These are phyloP conservation scores for Byssoonygena ceratinophila DNA, from an alignment of 2,329 filamentous ascomycete species.

Conservation along the genomic window DNA sequence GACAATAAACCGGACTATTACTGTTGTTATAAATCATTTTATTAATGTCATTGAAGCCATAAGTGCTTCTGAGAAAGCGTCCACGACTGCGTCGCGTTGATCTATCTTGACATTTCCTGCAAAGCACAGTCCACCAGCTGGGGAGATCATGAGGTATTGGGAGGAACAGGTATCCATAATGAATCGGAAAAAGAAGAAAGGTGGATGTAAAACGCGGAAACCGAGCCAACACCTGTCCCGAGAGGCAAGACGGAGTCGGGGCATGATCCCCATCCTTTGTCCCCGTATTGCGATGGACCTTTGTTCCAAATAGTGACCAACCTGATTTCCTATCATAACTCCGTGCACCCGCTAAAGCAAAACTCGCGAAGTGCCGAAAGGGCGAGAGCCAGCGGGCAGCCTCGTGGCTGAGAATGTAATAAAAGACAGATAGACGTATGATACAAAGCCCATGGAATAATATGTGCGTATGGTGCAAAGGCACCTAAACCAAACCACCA, in stretches of 20 bases:
- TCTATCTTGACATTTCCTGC: neutral
- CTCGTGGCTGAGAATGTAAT: neutral
- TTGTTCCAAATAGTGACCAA: neutral
- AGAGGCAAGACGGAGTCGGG: neutral
- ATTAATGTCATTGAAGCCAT: no score
- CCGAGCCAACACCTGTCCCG: neutral
- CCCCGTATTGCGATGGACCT: neutral
- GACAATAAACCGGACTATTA: no score
- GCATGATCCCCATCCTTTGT: neutral
- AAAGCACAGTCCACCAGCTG: neutral
- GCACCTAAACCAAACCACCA: neutral
- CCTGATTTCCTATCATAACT: neutral
- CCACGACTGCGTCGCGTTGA: neutral
- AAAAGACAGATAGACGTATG: neutral
- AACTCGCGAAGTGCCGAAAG: neutral
- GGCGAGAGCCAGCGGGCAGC: neutral
- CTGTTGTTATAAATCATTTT: no score
- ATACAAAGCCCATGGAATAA: neutral
- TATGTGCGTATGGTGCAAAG: neutral
- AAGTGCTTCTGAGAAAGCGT: no score
- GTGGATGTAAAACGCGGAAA: neutral
- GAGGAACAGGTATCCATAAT: no score
- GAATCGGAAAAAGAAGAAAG: neutral
- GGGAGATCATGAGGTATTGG: neutral
- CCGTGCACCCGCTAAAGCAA: slow-evolving; percentile 2